phyloP scores from a whole-genome alignment of 306 rosid species.

The Hippophae gyantsensis region DNA sequence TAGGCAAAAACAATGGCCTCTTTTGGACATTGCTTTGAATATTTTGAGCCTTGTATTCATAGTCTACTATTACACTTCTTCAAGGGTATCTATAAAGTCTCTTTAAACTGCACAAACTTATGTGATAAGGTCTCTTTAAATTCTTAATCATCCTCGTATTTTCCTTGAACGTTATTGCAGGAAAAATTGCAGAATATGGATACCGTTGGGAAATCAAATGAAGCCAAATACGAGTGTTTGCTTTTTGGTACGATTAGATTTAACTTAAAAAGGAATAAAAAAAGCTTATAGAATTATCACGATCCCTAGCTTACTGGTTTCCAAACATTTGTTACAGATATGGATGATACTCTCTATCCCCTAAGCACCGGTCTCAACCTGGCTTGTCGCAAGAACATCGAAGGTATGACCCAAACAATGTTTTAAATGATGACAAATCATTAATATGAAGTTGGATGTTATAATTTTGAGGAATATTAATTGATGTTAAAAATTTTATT shows the following conservation, averaged over 20 bases:
- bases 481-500: not conserved
- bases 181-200: slow-evolving; percentile 23
- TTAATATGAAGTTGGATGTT: not conserved
- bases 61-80: no score
- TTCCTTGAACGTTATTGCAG: not conserved
- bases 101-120: not conserved
- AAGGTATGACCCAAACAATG: slow-evolving; percentile 29
- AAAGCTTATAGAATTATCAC: not conserved
- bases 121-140: not conserved
- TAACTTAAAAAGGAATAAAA: slow-evolving; percentile 5
- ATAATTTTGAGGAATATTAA: slow-evolving; percentile 5
- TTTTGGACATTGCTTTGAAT: no score
- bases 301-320: slow-evolving; percentile 10
- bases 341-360: slow-evolving; percentile 87
- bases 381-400: slow-evolving; percentile 67
- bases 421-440: not conserved
- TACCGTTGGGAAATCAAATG: slow-evolving; percentile 22
- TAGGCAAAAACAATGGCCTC: no score
- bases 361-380: slow-evolving; percentile 64
- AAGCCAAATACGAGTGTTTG: slow-evolving; percentile 55
- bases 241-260: slow-evolving; percentile 54
- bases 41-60: no score
- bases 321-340: slow-evolving; percentile 31
- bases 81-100: no score
- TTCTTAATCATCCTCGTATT: not conserved